These are phyloP conservation scores for Coffea eugenioides DNA, from an alignment of 257 asterid genomes.

Conservation along the genomic window DNA sequence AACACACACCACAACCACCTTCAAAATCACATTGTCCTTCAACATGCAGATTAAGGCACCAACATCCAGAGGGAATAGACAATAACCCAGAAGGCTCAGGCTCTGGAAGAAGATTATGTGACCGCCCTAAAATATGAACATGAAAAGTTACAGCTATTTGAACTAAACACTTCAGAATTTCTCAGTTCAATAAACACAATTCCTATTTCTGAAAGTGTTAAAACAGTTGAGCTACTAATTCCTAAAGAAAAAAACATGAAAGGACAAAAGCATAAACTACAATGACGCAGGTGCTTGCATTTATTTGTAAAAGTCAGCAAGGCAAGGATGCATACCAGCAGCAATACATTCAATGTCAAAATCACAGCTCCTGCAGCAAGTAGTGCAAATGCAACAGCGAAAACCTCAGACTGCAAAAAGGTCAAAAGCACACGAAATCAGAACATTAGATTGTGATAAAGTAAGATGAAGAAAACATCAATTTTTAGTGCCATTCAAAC, in stretches of 20 bases:
- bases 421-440: constrained; percentile 1
- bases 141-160: not conserved
- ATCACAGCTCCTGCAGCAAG: constrained; percentile 93
- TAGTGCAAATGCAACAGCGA: constrained; percentile 92
- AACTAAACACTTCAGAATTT: not conserved
- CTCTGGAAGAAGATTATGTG: constrained; percentile 98
- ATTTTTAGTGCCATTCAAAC: not conserved
- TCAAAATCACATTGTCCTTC: constrained; percentile 66
- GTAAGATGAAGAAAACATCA: not conserved
- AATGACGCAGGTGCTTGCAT: not conserved
- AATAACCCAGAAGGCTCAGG: constrained; percentile 87
- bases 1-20: constrained; percentile 70
- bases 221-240: too few species aligned
- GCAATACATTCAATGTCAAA: constrained; percentile 84
- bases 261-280: constrained; percentile 4
- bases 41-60: constrained; percentile 90
- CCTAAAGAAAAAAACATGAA: too few species aligned
- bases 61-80: constrained; percentile 79
- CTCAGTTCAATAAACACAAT: not conserved
- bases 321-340: constrained; percentile 57
- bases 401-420: constrained; percentile 82
- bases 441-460: not conserved
- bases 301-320: not conserved
- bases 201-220: not conserved
- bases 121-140: constrained; percentile 64